phyloP scores from a whole-genome alignment of 176 grass and related monocot species.

The Oryza glaberrima region DNA sequence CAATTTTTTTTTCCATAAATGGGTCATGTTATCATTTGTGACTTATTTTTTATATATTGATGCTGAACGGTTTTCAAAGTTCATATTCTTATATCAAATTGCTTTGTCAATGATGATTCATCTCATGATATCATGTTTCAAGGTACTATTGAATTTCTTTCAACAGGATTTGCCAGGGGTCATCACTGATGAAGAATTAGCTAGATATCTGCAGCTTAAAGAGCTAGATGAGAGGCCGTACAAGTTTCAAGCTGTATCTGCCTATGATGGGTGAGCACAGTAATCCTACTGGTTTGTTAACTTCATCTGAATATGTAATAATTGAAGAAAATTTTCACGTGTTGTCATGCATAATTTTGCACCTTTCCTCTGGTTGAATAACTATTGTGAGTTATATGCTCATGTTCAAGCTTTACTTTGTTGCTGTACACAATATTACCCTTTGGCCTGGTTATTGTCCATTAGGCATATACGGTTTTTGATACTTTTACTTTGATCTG shows the following conservation, averaged over 20 bases:
- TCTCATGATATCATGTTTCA: conserved; percentile 36
- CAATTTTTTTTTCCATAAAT: not conserved
- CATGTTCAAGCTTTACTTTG: not conserved
- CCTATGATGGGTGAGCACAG: conserved; percentile 81
- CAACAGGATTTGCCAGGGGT: conserved; percentile 70
- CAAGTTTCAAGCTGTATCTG: conserved; percentile 79
- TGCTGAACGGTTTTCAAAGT: not conserved
- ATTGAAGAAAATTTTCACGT: not conserved
- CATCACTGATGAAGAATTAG: conserved; percentile 65
- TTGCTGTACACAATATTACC: not conserved
- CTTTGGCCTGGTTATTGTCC: not conserved
- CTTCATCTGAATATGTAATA: not conserved
- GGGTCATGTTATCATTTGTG: not conserved
- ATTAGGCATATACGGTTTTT: not conserved
- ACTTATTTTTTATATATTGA: not conserved
- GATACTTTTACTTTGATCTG: conserved; percentile 10
- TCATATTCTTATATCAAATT: conserved; percentile 12
- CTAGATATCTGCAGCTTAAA: conserved; percentile 74
- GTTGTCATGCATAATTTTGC: not conserved
- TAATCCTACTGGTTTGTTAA: not conserved
- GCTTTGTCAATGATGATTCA: conserved; percentile 5
- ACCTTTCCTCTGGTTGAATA: not conserved
- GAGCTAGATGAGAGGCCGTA: conserved; percentile 75
- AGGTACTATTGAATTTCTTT: conserved; percentile 33
- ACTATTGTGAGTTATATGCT: conserved; percentile 12